Evolutionary conservation across 768 basidiomycete genomes (phyloP), one percentile per base, ranked within the genome.

Genomic region (Tremella yokohamensis): DNA sequence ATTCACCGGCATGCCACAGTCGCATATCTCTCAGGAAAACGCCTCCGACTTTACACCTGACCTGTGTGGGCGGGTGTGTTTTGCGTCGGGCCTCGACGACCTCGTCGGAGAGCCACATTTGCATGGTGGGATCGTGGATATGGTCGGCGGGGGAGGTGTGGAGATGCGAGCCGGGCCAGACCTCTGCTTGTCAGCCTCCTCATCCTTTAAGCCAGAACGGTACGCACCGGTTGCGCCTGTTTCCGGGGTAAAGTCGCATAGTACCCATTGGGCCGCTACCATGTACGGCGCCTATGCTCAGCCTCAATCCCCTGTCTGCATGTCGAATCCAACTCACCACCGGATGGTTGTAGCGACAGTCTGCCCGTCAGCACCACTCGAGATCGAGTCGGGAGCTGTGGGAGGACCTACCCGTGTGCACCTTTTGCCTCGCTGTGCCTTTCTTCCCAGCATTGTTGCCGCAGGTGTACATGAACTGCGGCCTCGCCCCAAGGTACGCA

Each of bases 161-260:
- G 48, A n/a, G 48, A 25, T 49, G 48, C 48, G 48, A 49, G n/a
- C 48, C 48, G 22, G 48, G 48, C 48, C 48, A 49, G 15, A 49
- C 48, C 22, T 49, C 48, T 49, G 48, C n/a, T 8, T 8, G 22
- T 15, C 20, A 19, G 22, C 24, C 11, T 47, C 18, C n/a, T 34
- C 6, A 34, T 34, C 29, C 29, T 34, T 11, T n/a, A n/a, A 18
- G 45, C 45, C 11, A 19, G 24, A 19, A 47, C 45, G 11, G 11
- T 8, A 18, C 18, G 20, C 26, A 49, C 48, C 48, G 8, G 48
- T 49, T 8, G 48, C 48, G 15, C 48, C 48, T 22, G 48, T 19
- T 24, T 49, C 48, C 7, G 48, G 48, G 15, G 48, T 49, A 19
- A 49, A 49, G 22, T 49, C 48, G 24, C 48, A 49, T 8, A 49